These are phyloP conservation scores for Eucalyptus grandis DNA, from an alignment of 345 rosid species.

Conservation along the genomic window DNA sequence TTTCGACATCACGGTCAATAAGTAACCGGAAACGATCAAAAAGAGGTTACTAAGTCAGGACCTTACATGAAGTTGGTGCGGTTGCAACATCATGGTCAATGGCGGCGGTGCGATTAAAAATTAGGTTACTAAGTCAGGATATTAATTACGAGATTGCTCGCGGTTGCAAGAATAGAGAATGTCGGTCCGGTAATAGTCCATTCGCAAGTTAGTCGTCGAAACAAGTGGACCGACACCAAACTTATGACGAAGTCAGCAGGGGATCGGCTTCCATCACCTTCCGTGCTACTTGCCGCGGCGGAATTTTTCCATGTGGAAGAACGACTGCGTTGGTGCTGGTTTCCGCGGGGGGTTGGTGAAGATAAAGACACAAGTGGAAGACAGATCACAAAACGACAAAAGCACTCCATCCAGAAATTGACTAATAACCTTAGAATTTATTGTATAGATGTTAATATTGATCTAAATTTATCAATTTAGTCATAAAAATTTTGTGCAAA, in stretches of 20 bases:
- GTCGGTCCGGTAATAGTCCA: not conserved
- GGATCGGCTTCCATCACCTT: not conserved
- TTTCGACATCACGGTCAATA: too few species aligned
- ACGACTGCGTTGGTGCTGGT: not conserved
- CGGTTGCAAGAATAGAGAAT: not conserved
- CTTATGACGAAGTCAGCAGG: not conserved
- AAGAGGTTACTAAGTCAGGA: too few species aligned
- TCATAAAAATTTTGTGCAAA: accelerated
- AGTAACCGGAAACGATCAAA: too few species aligned
- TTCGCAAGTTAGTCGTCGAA: not conserved
- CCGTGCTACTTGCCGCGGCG: not conserved
- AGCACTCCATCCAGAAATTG: too few species aligned
- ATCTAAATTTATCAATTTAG: too few species aligned
- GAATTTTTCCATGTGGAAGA: not conserved
- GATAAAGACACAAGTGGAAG: not conserved
- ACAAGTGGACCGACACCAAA: not conserved
- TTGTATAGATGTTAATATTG: too few species aligned
- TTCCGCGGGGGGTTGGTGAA: not conserved
- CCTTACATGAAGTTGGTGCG: accelerated
- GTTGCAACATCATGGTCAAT: not conserved
- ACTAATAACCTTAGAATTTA: too few species aligned
- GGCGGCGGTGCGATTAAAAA: not conserved
- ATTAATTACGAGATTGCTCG: not conserved
- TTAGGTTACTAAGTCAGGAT: not conserved
- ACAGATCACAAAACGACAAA: not conserved